Evolutionary conservation across 306 rosid species (phyloP), one percentile per base, ranked within the genome.

Genomic region (Betula pendula): DNA sequence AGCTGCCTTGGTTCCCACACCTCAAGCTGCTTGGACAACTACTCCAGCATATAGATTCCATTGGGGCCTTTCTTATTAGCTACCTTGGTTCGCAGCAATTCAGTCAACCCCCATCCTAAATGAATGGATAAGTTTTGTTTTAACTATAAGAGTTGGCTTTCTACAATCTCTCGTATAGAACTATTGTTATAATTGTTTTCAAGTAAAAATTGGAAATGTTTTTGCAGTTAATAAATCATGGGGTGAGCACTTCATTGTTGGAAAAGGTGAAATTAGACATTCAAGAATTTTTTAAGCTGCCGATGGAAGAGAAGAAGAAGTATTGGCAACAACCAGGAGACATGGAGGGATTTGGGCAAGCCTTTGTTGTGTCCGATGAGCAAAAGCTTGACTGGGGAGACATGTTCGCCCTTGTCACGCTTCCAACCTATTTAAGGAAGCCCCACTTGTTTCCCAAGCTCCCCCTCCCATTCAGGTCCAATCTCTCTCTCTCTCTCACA

Each of bases 341-440:
- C 0, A 0, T 47, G 1, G 80, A 89, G 68, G 88, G 88, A 8
- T 89, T 80, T 78, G 89, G 89, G 15, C 89, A 89, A 17, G 19
- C 13, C 35, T 87, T 83, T 71, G 75, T 87, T 29, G 27, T 85
- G 2, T 89, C 87, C 6, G 84, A 87, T 49, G 84, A 83, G 22
- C 91, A 13, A 60, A 87, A 89, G 75, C 80, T 86, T 63, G 81
- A 86, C 7, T 89, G 89, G 93, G 83, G 72, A 42, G 88, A 89
- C 85, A 0, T 66, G 4, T 82, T 87, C 53, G 55, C 1, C n/a
- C 0, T 83, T 27, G 2, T 33, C n/a, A 77, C 83, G 5, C 56
- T 81, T 3, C 86, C 90, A 20, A 16, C 65, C 2, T 69, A 77
- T 15, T 3, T 51, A 19, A 89, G 90, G 73, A 84, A 77, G 75